Base-by-base conservation (phyloP, 495 filamentous ascomycete genomes). In the Penicillium longicatenatum region DNA sequence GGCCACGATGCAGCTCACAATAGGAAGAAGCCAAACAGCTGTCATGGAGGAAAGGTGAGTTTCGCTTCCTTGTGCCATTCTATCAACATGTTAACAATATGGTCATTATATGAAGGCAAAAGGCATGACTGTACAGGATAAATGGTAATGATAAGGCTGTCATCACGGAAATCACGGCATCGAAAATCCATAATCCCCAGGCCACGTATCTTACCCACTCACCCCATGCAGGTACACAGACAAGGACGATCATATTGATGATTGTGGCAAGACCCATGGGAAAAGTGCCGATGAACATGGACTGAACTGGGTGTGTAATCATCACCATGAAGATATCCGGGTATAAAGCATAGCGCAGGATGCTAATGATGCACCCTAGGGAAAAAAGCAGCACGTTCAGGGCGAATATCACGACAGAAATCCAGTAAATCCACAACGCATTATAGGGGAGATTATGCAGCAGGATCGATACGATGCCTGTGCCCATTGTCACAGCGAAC, bases 191-290 rank as follows among this genome's bases (percentile, higher is more conserved):
- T 30, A 87, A 52, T 11, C 60, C 78, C 82, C 81, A 84, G 19
- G 75, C 80, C 9, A 78, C 60, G 24, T 69, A 67, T 14, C 54
- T 45, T 1, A 64, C 50, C 68, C 72, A 69, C 16, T 69, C 55
- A 0, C 81, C 81, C 82, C 79, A 84, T 4, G 64, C 66, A 0
- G 82, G 81, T 0, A 83, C 82, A 55, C 82, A 85, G 7, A 84
- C 76, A 19, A 77, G 71, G 20, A 73, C 72, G 21, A 80, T 68
- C 82, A 86, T 85, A 49, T 83, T 84, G 49, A 85, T 71, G 20
- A 86, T 82, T 4, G 83, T 89, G 0, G 83, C 80, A 16, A 88
- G 74, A 6, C 83, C 84, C 82, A 88, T 86, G 0, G 86, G 86
- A 31, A 87, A 74, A 0, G 82, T 82, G 0, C 83, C 86, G 3